These are phyloP conservation scores for Neoascochyta sp. DNA, from an alignment of 2,329 filamentous ascomycete species.

Conservation along the genomic window DNA sequence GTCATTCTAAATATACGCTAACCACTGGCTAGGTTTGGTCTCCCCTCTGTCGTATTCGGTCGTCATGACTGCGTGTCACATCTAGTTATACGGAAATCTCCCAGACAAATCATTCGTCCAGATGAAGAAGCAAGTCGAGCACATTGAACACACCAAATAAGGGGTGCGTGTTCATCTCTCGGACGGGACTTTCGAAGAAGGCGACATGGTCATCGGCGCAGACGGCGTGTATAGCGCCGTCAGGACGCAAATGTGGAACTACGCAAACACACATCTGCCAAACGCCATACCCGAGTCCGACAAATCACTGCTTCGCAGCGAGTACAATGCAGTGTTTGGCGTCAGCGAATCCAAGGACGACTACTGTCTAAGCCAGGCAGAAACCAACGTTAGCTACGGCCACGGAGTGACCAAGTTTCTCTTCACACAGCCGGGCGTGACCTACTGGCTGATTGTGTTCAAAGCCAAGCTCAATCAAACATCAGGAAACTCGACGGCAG, in stretches of 20 bases:
- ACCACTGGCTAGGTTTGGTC: slow-evolving; percentile 4
- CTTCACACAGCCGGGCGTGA: slow-evolving; percentile 18
- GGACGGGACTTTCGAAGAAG: slow-evolving; percentile 15
- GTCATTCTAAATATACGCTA: too few relatives aligned
- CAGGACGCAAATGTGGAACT: slow-evolving; percentile 19
- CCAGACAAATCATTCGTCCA: slow-evolving; percentile 17
- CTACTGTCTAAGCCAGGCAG: slow-evolving; percentile 23
- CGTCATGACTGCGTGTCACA: slow-evolving; percentile 15
- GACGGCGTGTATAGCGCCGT: slow-evolving; percentile 23
- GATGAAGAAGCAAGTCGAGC: slow-evolving; percentile 9
- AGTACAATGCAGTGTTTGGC: slow-evolving; percentile 9
- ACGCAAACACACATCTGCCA: slow-evolving; percentile 10
- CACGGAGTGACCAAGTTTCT: slow-evolving; percentile 24
- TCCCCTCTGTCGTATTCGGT: slow-evolving; percentile 13
- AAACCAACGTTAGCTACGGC: slow-evolving; percentile 17
- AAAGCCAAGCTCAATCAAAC: slow-evolving; percentile 9
- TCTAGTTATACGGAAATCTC: slow-evolving; percentile 18
- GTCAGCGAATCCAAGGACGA: slow-evolving; percentile 16
- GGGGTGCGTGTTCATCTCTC: slow-evolving; percentile 13
- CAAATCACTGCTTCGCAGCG: slow-evolving; percentile 6
- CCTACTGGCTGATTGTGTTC: slow-evolving; percentile 11
- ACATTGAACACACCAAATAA: slow-evolving; percentile 12
- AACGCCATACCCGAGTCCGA: slow-evolving; percentile 8
- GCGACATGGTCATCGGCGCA: slow-evolving; percentile 23
- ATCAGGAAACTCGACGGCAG: slow-evolving; percentile 7